Evolutionary conservation across 2,329 filamentous ascomycete species (phyloP), one percentile per base, ranked within the genome.

Genomic region (Lasiodiplodia theobromae): DNA sequence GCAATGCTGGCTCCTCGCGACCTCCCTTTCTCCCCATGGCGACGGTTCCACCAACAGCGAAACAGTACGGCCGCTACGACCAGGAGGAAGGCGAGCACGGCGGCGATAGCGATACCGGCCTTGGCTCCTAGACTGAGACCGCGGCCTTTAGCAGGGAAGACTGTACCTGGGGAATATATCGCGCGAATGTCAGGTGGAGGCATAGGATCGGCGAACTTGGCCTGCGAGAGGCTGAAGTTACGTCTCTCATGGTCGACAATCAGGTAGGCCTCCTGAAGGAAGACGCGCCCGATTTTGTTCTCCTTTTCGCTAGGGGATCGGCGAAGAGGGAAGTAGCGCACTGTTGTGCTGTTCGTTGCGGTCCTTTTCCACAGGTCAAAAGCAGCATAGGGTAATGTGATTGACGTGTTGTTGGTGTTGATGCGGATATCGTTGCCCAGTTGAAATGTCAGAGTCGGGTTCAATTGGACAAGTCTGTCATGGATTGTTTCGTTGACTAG

Each of bases 201-300:
- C 34, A 52, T 18, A 0, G 54, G 40, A 8, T 21, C 21, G 18
- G 65, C 8, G 14, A 67, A 60, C 2, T 40, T 67, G 10, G 40
- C 49, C 34, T 67, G 65, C 1, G 65, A 18, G n/a, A 67, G 25
- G 1, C 74, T 77, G 58, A 80, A 79, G n/a, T n/a, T n/a, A n/a
- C n/a, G n/a, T n/a, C 72, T 71, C 23, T 80, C 77, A 53, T 79
- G 78, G 65, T 81, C 77, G 12, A 79, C 78, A 25, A 77, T 52
- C 3, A 81, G 68, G 49, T 81, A 80, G 0, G 78, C 74, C 69
- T 80, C 78, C 62, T 81, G 79, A 0, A 81, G 67, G 18, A 80
- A 75, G 0, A 77, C 72, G 1, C 12, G n/a, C n/a, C n/a, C n/a
- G n/a, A n/a, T n/a, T n/a, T n/a, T n/a, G n/a, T n/a, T n/a, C n/a